Evolutionary conservation across 306 rosid genomes (phyloP).

Genomic region (Benincasa hispida): DNA sequence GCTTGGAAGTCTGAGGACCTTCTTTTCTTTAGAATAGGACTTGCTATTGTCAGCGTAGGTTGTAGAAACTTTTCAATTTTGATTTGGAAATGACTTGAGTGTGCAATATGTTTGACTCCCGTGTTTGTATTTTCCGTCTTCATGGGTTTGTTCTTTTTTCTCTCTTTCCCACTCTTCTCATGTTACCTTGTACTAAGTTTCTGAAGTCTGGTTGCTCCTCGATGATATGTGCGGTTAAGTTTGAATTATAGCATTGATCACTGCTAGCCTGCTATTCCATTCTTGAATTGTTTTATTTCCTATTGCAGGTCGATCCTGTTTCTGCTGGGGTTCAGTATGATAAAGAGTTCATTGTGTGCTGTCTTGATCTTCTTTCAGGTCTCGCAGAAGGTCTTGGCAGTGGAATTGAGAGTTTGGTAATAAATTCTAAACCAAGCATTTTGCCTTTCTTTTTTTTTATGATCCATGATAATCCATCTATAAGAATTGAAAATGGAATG

Average conservation of each 20-base stretch:
- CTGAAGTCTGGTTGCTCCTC: not conserved
- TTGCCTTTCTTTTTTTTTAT: not conserved
- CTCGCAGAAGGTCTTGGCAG: constrained; percentile 98
- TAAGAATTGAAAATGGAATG: not conserved
- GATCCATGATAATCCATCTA: not conserved
- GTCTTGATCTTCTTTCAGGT: constrained; percentile 96
- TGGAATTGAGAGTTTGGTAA: constrained; percentile 97
- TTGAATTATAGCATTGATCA: not conserved
- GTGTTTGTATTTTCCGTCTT: not conserved
- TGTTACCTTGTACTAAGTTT: not conserved
- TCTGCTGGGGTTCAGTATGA: constrained; percentile 78
- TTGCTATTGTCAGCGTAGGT: not conserved
- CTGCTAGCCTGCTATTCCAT: not conserved
- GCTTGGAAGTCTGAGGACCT: too few species aligned
- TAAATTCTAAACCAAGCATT: constrained; percentile 1
- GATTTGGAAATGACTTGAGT: not conserved
- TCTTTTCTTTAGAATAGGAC: not conserved
- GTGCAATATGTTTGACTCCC: constrained; percentile 1
- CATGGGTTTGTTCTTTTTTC: not conserved
- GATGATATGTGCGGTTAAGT: not conserved
- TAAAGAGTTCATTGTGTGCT: constrained; percentile 92
- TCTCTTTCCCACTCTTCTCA: not conserved
- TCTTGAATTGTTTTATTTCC: constrained; percentile 3
- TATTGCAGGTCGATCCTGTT: constrained; percentile 70
- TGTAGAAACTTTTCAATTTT: not conserved